Evolutionary conservation across 345 rosid genomes (phyloP), one percentile per base, ranked within the genome.

Genomic region (Mercurialis annua): DNA sequence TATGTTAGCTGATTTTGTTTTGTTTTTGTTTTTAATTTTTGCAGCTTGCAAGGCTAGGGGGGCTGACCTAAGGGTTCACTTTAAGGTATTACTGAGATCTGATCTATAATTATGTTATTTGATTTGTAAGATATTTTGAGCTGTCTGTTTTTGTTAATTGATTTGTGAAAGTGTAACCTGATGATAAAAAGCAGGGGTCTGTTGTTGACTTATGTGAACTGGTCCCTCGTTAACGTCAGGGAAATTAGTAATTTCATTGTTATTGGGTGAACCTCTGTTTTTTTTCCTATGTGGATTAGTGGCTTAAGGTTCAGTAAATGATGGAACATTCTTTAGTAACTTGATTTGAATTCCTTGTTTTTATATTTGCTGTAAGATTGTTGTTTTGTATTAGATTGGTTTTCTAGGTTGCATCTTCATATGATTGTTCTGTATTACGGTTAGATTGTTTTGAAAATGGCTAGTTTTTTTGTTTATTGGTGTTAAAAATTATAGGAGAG

Each of bases 41-140:
- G 73, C 80, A 94, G 99, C 98, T 46, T 92, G 99, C 87, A 94
- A 91, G 88, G 92, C 99, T 1, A 86, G 96, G 71, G 99, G 96
- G 38, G 83, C 92, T 40, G 93, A 91, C 78, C 98, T 91, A 51
- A 84, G 99, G 73, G 93, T 86, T 82, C 99, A 89, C 77, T 94
- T 94, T 77, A 94, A 94, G 96, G 98, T 92, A 73, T 65, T 34
- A 2, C 18, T n/a, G n/a, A n/a, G 30, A 29, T 46, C 7, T 7
- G 15, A n/a, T 27, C 0, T 50, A 20, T 5, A 6, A 54, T 5
- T 34, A 34, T 10, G 18, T 26, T 1, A 29, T 57, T 34, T 3
- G 5, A 6, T 5, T 31, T 34, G n/a, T 24, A 67, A 1, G 18
- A 27, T 29, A 34, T 57, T 24, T 52, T 63, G 7, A 7, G 57